Evolutionary conservation across 2,329 filamentous ascomycete species (phyloP).

Genomic region (Botrytis tulipae): DNA sequence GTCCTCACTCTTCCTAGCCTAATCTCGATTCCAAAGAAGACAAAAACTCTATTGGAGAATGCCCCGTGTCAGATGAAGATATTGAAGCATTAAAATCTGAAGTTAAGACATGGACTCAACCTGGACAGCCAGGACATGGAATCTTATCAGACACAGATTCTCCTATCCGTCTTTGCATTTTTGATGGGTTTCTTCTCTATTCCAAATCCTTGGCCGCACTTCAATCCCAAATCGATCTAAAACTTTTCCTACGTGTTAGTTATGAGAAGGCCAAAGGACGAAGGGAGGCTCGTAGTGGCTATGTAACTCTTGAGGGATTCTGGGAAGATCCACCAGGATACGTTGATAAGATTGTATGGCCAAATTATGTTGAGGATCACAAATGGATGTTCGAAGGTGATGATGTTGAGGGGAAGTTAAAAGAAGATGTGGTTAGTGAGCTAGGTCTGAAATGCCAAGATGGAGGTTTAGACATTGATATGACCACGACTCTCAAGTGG

Average conservation of each 20-base stretch:
- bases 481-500: slow-evolving; percentile 65
- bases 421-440: slow-evolving; percentile 45
- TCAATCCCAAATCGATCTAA: slow-evolving; percentile 65
- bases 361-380: slow-evolving; percentile 83
- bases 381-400: slow-evolving; percentile 72
- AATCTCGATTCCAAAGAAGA: slow-evolving; percentile 58
- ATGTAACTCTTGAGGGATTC: slow-evolving; percentile 83
- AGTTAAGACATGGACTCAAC: slow-evolving; percentile 49
- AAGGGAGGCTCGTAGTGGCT: slow-evolving; percentile 68
- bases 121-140: slow-evolving; percentile 46
- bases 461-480: slow-evolving; percentile 51
- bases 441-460: slow-evolving; percentile 51
- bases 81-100: slow-evolving; percentile 48
- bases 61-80: slow-evolving; percentile 49
- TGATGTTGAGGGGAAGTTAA: slow-evolving; percentile 58
- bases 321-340: slow-evolving; percentile 95
- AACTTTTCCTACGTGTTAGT: slow-evolving; percentile 72
- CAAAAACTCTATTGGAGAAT: slow-evolving; percentile 57
- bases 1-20: slow-evolving; percentile 41
- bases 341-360: slow-evolving; percentile 93
- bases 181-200: slow-evolving; percentile 90
- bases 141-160: slow-evolving; percentile 31
- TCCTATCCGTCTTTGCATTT: slow-evolving; percentile 57
- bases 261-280: slow-evolving; percentile 62
- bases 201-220: slow-evolving; percentile 52